Conservation (phyloP, 2,329 filamentous ascomycete species). For the Lizonia empirigonia region DNA sequence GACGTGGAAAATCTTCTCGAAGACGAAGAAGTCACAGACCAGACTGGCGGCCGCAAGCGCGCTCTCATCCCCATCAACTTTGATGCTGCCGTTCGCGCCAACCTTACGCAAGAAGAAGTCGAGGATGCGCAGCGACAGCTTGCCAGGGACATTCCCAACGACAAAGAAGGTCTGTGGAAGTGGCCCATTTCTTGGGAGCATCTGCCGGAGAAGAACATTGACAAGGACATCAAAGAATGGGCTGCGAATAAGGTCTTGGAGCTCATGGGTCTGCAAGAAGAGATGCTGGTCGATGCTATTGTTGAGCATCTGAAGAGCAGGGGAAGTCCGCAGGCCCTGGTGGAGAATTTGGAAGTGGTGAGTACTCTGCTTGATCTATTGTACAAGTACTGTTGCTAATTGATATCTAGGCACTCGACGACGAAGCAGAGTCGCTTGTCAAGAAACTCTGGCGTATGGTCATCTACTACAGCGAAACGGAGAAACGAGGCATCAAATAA, state of each 20-base stretch:
- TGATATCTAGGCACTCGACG: conserved; percentile 74
- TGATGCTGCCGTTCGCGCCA: conserved; percentile 51
- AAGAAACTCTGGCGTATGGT: conserved; percentile 99
- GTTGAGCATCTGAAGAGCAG: conserved; percentile 82
- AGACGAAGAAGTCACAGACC: conserved; percentile 78
- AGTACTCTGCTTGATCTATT: conserved; percentile 46
- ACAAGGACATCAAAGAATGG: conserved; percentile 88
- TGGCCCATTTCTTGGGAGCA: conserved; percentile 94
- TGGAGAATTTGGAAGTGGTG: conserved; percentile 83
- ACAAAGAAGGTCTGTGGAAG: conserved; percentile 85
- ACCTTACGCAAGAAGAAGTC: conserved; percentile 83
- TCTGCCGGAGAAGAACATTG: conserved; percentile 79
- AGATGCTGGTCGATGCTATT: conserved; percentile 91
- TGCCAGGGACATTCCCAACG: conserved; percentile 86
- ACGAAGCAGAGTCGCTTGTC: conserved; percentile 90
- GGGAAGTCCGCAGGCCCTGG: conserved; percentile 76
- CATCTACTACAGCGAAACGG: conserved; percentile 95
- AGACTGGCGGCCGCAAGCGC: conserved; percentile 69
- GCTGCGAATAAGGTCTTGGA: conserved; percentile 99
- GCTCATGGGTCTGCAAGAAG: conserved; percentile 93
- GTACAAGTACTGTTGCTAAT: neutral
- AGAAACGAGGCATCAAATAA: conserved; percentile 76
- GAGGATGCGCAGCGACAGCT: conserved; percentile 80
- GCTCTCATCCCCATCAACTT: conserved; percentile 63
- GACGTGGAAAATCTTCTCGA: conserved; percentile 94